Conservation (phyloP, 176 grass and related monocot species). For the Phoenix roebelenii region DNA sequence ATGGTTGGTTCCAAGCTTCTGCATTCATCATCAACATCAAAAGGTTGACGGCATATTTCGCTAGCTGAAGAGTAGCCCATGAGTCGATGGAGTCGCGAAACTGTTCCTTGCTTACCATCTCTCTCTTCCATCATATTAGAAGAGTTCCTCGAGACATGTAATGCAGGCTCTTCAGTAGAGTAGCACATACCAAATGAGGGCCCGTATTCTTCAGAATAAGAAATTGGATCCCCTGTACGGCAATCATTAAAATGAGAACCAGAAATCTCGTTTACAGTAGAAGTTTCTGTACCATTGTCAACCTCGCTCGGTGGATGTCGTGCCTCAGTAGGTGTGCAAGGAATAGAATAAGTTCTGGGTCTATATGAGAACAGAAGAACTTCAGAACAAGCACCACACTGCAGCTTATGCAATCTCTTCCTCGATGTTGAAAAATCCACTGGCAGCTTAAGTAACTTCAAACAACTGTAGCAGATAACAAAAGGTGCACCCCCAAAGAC, state of each 20-base stretch:
- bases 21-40: neutral
- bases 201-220: conserved; percentile 54
- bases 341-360: conserved; percentile 19
- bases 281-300: conserved; percentile 12
- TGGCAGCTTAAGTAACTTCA: conserved; percentile 55
- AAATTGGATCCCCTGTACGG: conserved; percentile 26
- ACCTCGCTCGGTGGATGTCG: conserved; percentile 8
- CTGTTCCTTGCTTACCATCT: conserved; percentile 10
- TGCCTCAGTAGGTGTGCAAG: neutral
- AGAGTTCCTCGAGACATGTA: conserved; percentile 62
- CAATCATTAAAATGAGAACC: neutral
- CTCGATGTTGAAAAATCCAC: conserved; percentile 38
- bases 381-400: conserved; percentile 60
- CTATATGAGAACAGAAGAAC: conserved; percentile 65
- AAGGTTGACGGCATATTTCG: conserved; percentile 11
- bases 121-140: conserved; percentile 33
- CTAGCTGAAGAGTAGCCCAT: conserved; percentile 78
- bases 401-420: conserved; percentile 41
- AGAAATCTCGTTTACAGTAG: conserved; percentile 3
- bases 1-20: neutral
- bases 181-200: conserved; percentile 33
- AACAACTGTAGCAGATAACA: conserved; percentile 65
- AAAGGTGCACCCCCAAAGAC: conserved; percentile 76
- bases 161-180: conserved; percentile 36
- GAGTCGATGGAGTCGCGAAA: conserved; percentile 48